Percentiles rank a stretch among this genome's conserved stretches.
phyloP scores from a whole-genome alignment of 257 asterid genomes.

The Datura wrightii region DNA sequence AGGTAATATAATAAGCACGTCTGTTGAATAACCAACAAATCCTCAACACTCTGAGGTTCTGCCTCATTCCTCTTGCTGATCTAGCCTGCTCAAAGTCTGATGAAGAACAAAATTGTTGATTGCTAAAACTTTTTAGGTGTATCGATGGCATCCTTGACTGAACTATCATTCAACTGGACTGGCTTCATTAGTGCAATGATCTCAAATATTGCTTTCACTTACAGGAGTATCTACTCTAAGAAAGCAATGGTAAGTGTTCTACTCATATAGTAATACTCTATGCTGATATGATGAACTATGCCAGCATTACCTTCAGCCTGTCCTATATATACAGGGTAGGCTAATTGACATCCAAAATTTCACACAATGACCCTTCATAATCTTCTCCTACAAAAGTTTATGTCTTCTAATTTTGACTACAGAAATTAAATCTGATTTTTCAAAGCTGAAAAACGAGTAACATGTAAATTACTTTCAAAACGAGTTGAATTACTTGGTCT shows the following conservation, averaged over 20 bases:
- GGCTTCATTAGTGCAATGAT: conserved; percentile 99
- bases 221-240: conserved; percentile 96
- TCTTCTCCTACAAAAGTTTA: not conserved
- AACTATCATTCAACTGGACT: conserved; percentile 95
- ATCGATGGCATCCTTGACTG: conserved; percentile 97
- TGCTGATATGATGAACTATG: not conserved
- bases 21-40: not conserved
- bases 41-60: not conserved
- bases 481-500: not conserved
- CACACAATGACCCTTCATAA: not conserved
- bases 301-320: not conserved
- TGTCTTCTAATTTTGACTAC: not conserved
- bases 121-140: conserved; percentile 65
- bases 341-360: not conserved
- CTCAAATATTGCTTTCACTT: conserved; percentile 97
- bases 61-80: not conserved
- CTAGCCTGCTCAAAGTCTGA: not conserved
- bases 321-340: not conserved
- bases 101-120: conserved; percentile 5
- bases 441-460: not conserved
- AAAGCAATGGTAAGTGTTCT: conserved; percentile 80
- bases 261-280: not conserved
- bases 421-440: not conserved
- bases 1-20: not conserved
- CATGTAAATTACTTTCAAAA: not conserved